Evolutionary conservation across 2,329 filamentous ascomycete species (phyloP).

Genomic region (Blastomyces parvus): DNA sequence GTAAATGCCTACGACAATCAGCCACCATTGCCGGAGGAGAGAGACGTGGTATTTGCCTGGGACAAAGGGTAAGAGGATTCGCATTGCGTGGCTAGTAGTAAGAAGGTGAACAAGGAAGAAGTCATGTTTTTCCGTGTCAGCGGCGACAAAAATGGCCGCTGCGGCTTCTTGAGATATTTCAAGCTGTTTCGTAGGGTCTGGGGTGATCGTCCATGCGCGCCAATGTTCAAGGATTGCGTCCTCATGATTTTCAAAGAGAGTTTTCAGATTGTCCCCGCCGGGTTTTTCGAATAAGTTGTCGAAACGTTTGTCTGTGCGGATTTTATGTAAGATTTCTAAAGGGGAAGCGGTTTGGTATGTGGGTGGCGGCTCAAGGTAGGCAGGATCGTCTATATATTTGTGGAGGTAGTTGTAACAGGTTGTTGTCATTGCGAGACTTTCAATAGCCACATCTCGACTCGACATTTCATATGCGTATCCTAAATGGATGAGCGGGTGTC

Average conservation of each 20-base stretch:
- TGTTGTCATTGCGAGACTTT: constrained; percentile 64
- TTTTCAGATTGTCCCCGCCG: constrained; percentile 54
- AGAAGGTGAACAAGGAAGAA: constrained; percentile 76
- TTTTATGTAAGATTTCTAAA: constrained; percentile 59
- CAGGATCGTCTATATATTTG: constrained; percentile 59
- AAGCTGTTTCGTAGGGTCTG: constrained; percentile 63
- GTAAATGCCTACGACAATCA: constrained; percentile 70
- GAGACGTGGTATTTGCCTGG: constrained; percentile 62
- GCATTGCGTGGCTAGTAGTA: constrained; percentile 76
- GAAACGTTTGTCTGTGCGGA: constrained; percentile 61
- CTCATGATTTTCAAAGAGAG: constrained; percentile 60
- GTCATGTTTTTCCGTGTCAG: constrained; percentile 53
- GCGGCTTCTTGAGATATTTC: constrained; percentile 55
- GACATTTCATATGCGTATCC: constrained; percentile 88
- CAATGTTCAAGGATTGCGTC: constrained; percentile 72
- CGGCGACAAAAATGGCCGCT: constrained; percentile 35
- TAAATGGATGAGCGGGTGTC: constrained; percentile 85
- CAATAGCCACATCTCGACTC: constrained; percentile 76
- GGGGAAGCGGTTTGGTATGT: constrained; percentile 53
- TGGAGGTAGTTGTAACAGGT: constrained; percentile 50
- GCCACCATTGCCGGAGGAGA: constrained; percentile 80
- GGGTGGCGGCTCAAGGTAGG: constrained; percentile 53
- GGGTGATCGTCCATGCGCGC: constrained; percentile 66
- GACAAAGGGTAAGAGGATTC: constrained; percentile 71
- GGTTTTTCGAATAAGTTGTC: constrained; percentile 53